Percentiles rank a stretch among this genome's conserved stretches.
phyloP scores from a whole-genome alignment of 441 rosid species.

The Euphorbia celastroides region DNA sequence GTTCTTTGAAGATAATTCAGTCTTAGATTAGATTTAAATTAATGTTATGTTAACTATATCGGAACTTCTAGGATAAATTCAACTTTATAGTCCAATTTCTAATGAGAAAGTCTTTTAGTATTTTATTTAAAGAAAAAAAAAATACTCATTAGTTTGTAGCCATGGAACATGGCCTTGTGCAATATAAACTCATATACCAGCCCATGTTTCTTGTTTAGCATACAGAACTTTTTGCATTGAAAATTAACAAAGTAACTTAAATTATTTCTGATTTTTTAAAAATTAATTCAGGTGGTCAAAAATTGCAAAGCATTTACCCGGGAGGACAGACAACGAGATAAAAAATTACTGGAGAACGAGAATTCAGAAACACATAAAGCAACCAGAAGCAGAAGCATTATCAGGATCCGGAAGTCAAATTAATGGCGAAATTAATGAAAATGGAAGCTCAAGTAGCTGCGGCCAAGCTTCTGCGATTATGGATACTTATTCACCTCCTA shows the following conservation, averaged over 20 bases:
- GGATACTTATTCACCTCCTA: conserved; percentile 46
- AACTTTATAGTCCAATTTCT: no score
- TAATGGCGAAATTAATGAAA: no score
- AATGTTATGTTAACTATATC: no score
- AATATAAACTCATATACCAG: no score
- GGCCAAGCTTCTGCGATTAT: conserved; percentile 51
- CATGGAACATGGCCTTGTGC: conserved; percentile 9
- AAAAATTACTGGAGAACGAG: conserved; percentile 95
- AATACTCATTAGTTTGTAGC: no score
- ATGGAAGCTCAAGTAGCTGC: conserved; percentile 36
- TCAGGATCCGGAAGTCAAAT: conserved; percentile 20
- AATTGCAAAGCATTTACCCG: conserved; percentile 93
- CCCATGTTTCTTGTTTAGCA: background rate
- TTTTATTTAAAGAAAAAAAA: no score
- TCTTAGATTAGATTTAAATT: no score
- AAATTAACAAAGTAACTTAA: background rate
- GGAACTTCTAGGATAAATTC: no score
- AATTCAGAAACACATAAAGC: conserved; percentile 89
- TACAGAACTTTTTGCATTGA: no score
- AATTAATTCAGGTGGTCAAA: conserved; percentile 81
- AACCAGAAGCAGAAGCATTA: no score
- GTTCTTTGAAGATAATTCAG: no score
- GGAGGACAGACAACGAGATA: conserved; percentile 96
- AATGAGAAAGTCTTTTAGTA: no score
- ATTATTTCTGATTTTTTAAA: background rate